phyloP scores from a whole-genome alignment of 2,329 filamentous ascomycete genomes.

The Venturia carpophila region DNA sequence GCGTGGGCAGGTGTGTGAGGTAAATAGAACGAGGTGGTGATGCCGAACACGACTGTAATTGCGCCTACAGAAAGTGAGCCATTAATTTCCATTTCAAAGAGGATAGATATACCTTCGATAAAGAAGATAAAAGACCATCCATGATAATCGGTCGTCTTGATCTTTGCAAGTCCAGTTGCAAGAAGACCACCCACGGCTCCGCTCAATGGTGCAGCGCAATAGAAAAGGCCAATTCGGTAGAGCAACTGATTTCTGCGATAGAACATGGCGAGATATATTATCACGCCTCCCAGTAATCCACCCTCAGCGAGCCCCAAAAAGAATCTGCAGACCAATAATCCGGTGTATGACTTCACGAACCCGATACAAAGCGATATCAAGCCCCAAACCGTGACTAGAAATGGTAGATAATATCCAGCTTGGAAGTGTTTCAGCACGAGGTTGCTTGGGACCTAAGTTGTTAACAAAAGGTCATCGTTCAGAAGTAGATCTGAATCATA shows the following conservation, averaged over 20 bases:
- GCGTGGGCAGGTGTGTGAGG: slow-evolving; percentile 35
- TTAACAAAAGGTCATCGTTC: not conserved
- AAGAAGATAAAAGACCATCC: slow-evolving; percentile 78
- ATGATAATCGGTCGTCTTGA: slow-evolving; percentile 3
- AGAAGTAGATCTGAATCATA: slow-evolving; percentile 20
- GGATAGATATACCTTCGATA: slow-evolving; percentile 17
- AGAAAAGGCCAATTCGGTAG: slow-evolving; percentile 17
- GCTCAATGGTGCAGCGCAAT: slow-evolving; percentile 16
- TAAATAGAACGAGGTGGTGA: slow-evolving; percentile 35
- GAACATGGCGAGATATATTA: slow-evolving; percentile 41
- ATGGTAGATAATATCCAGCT: slow-evolving; percentile 52
- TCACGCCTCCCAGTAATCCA: slow-evolving; percentile 16
- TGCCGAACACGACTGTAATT: slow-evolving; percentile 30
- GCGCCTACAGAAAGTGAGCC: slow-evolving; percentile 33
- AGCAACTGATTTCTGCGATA: slow-evolving; percentile 15
- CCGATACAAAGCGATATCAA: slow-evolving; percentile 16
- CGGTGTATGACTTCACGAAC: slow-evolving; percentile 16
- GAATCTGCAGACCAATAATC: slow-evolving; percentile 16
- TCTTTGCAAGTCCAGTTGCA: slow-evolving; percentile 26
- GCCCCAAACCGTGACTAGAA: slow-evolving; percentile 36
- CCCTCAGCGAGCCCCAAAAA: slow-evolving; percentile 19
- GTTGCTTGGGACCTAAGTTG: slow-evolving; percentile 56
- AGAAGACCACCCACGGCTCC: slow-evolving; percentile 19
- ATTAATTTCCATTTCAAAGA: not conserved
- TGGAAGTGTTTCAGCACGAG: slow-evolving; percentile 55